phyloP scores from a whole-genome alignment of 1,139 yeast species.

The Suhomyces atakaporum region DNA sequence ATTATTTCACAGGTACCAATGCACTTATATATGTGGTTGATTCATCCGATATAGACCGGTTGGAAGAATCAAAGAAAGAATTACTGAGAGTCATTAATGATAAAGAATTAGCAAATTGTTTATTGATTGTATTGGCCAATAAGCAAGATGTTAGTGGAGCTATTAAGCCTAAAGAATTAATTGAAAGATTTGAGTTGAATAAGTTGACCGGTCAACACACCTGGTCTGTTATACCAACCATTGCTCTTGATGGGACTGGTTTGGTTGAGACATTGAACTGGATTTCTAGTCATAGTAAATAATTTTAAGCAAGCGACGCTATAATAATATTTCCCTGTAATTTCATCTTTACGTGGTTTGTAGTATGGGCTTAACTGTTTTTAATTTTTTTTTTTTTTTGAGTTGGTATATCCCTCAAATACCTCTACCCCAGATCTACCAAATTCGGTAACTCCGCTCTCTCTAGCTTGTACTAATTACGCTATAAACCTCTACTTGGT shows the following conservation, averaged over 20 bases:
- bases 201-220: constrained; percentile 57
- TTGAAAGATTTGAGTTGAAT: constrained; percentile 58
- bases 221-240: constrained; percentile 78
- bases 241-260: constrained; percentile 76
- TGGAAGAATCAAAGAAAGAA: constrained; percentile 79
- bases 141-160: constrained; percentile 79
- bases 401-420: no score
- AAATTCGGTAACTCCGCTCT: no score
- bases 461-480: no score
- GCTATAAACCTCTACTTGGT: constrained; percentile 4
- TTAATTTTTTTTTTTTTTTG: no score
- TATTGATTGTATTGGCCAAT: constrained; percentile 83
- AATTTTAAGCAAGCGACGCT: constrained; percentile 13
- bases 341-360: no score
- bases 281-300: constrained; percentile 64
- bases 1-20: constrained; percentile 89
- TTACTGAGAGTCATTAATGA: constrained; percentile 74
- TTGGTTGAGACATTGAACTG: constrained; percentile 73
- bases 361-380: no score
- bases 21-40: constrained; percentile 94
- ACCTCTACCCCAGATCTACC: no score
- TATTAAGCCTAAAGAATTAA: constrained; percentile 64
- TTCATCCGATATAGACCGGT: constrained; percentile 68
- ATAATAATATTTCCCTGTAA: no score
- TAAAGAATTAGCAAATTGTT: constrained; percentile 78